Conservation (phyloP, 2,329 filamentous ascomycete genomes). For the Ilyonectria mors-panacis region DNA sequence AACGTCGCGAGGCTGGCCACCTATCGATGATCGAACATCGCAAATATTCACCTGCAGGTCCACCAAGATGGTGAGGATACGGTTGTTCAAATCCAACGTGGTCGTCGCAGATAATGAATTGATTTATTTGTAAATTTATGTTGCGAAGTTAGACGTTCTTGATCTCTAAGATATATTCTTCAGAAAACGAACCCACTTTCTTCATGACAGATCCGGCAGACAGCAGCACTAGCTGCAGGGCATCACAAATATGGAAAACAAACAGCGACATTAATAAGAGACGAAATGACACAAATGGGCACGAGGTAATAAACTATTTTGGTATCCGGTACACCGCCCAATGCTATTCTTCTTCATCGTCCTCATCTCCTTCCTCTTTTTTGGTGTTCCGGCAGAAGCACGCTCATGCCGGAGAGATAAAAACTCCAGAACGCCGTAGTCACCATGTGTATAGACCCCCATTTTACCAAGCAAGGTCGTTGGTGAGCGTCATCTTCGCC, state of each 20-base stretch:
- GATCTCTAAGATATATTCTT: no score
- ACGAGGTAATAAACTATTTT: slow-evolving; percentile 36
- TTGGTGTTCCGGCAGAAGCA: slow-evolving; percentile 17
- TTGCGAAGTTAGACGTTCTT: no score
- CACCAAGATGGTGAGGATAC: no score
- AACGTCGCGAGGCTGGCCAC: no score
- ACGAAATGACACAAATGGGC: neutral
- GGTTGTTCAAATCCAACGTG: no score
- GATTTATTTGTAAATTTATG: no score
- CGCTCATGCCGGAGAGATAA: slow-evolving; percentile 10
- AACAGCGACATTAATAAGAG: neutral
- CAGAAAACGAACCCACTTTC: no score
- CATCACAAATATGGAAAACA: neutral
- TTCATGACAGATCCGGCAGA: no score
- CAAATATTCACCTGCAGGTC: no score
- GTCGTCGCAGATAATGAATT: no score
- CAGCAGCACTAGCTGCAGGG: neutral
- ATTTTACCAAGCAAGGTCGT: slow-evolving; percentile 60
- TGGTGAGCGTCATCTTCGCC: slow-evolving; percentile 59
- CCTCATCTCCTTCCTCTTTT: slow-evolving; percentile 11
- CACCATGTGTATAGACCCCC: slow-evolving; percentile 9
- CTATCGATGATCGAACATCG: no score
- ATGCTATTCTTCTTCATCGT: slow-evolving; percentile 11
- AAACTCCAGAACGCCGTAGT: slow-evolving; percentile 46
- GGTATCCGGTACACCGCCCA: slow-evolving; percentile 29